Conservation (phyloP, 1,139 yeast genomes). For the Spencermartinsiella ligniputridi region DNA sequence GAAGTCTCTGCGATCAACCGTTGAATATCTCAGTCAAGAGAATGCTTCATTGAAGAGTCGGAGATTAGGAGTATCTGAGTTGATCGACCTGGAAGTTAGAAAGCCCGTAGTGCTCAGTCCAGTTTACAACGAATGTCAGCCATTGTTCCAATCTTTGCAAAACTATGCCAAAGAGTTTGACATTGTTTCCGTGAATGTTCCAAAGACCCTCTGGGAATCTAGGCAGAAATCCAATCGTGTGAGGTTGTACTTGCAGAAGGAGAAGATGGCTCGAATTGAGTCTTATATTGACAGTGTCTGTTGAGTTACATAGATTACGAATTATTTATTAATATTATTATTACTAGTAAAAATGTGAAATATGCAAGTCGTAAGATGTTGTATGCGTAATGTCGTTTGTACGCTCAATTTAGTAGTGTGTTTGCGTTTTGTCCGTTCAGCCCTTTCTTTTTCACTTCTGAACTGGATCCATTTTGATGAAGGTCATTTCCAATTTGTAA, state of each 20-base stretch:
- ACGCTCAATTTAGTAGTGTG: too few species aligned
- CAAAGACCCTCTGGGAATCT: slow-evolving; percentile 13
- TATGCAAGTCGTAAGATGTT: too few species aligned
- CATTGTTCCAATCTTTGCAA: slow-evolving; percentile 16
- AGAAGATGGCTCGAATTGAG: slow-evolving; percentile 3
- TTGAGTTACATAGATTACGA: too few species aligned
- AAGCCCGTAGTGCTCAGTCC: slow-evolving; percentile 1
- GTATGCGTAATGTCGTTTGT: too few species aligned
- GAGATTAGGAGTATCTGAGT: background rate
- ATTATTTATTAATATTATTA: too few species aligned
- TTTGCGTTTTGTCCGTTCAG: background rate
- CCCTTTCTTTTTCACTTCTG: background rate
- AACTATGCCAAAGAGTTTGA: slow-evolving; percentile 15
- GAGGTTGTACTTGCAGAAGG: background rate
- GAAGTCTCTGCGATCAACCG: slow-evolving; percentile 14
- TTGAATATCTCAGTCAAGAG: slow-evolving; percentile 13
- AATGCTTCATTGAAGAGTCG: background rate
- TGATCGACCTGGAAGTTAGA: background rate
- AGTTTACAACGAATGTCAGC: slow-evolving; percentile 11
- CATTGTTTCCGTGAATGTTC: slow-evolving; percentile 10
- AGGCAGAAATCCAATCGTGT: slow-evolving; percentile 6
- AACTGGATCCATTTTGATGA: slow-evolving; percentile 1
- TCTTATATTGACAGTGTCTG: background rate
- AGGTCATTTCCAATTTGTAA: background rate
- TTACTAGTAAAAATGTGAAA: too few species aligned